phyloP scores from a whole-genome alignment of 2,329 filamentous ascomycete species.

The Paraphoma sp. region DNA sequence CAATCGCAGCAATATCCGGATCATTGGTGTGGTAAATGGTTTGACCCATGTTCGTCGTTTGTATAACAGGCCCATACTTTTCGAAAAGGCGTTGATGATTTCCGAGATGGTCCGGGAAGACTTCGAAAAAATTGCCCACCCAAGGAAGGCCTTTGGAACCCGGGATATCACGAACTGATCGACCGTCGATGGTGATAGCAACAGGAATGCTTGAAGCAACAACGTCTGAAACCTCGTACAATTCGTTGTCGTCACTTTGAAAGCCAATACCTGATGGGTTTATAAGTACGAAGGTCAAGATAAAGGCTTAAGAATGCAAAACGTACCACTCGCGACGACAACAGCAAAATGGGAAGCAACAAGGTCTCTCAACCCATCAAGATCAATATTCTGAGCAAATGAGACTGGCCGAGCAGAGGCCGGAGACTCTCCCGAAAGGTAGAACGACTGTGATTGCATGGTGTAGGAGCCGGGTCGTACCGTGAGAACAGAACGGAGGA shows the following conservation, averaged over 20 bases:
- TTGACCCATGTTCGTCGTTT: constrained; percentile 47
- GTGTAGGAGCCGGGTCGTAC: constrained; percentile 3
- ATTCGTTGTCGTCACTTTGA: constrained; percentile 6
- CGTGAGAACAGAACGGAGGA: constrained; percentile 1
- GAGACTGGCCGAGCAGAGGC: constrained; percentile 27
- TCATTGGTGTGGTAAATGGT: constrained; percentile 47
- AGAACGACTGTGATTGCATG: constrained; percentile 33
- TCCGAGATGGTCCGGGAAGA: constrained; percentile 52
- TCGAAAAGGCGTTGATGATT: constrained; percentile 52
- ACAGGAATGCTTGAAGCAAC: constrained; percentile 22
- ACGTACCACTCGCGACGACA: constrained; percentile 33
- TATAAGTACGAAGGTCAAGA: not conserved
- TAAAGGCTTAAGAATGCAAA: constrained; percentile 1
- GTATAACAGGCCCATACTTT: constrained; percentile 46
- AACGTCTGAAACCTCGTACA: constrained; percentile 14
- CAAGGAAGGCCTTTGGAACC: constrained; percentile 49
- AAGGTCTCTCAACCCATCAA: constrained; percentile 31
- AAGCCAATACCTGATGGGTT: constrained; percentile 14
- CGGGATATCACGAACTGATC: constrained; percentile 51
- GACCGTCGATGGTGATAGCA: constrained; percentile 57
- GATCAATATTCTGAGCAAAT: constrained; percentile 23
- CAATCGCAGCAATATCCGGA: constrained; percentile 40
- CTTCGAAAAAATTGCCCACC: constrained; percentile 47
- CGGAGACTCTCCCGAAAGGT: constrained; percentile 33
- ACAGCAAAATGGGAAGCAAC: constrained; percentile 40